Base-by-base conservation (phyloP, 495 filamentous ascomycete species). In the Bathelium albidoporum region DNA sequence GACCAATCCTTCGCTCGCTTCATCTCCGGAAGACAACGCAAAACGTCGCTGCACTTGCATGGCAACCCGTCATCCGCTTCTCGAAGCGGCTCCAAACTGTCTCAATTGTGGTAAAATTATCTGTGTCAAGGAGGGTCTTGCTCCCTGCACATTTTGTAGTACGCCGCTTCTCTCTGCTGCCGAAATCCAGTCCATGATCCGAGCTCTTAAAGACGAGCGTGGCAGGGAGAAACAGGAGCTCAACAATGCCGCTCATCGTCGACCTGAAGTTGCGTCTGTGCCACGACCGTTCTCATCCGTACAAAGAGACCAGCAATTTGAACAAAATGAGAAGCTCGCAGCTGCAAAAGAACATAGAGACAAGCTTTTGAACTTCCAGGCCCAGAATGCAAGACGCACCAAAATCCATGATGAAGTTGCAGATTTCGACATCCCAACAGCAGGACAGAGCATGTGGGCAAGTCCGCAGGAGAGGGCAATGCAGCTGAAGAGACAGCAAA, bases 91-190 rank as follows among this genome's bases (percentile, higher is more conserved):
- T 0, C 94, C 95, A 2, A 98, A 97, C 72, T 98, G 94, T 66
- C 78, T 94, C 22, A 85, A 82, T 66, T 98, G 94, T 72, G 94
- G 94, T 60, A 96, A 97, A 74, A 90, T 98, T n/a, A 87, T 97
- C 60, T 98, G 94, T 73, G 84, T 95, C 14, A 89, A 95, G 68
- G 91, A 98, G 71, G 94, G 94, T 1, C 80, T 96, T 2, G 94
- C 93, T 1, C 94, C 94, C 1, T 98, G 94, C 72, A 97, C 94
- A 7, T 97, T 95, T 70, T 98, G 94, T 77, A 81, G 80, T 1
- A 78, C 80, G 1, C 85, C 90, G 0, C 78, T 98, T 9, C 76
- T 98, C 1, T 85, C 81, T 39, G 71, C 81, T 1, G 74, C 80
- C 1, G 90, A 97, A 61, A 81, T 95, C 12, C 87, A 91, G 60